A percentile compares a stretch with the other conserved stretches of the same genome.
Conservation (phyloP, 768 basidiomycete species). For the Mycena amicta region DNA sequence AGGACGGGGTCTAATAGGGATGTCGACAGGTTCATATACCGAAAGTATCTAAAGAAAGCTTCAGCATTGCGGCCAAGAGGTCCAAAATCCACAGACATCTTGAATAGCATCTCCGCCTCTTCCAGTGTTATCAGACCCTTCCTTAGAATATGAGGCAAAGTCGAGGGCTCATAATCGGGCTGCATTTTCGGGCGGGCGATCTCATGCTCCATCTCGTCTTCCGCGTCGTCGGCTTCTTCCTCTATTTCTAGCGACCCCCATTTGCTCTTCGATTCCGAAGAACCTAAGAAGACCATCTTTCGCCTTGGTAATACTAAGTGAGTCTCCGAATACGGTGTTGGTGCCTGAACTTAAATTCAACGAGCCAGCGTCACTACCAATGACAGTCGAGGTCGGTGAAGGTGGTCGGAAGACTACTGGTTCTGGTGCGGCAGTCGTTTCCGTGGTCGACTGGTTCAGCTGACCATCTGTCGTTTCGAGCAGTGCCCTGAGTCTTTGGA, state of each 20-base stretch:
- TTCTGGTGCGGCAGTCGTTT: conserved; percentile 20
- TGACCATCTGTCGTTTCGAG: conserved; percentile 51
- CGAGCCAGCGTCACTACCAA: conserved; percentile 4
- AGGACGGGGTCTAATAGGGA: conserved; percentile 80
- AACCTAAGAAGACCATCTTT: conserved; percentile 69
- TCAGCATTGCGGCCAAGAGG: conserved; percentile 9
- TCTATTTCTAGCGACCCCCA: conserved; percentile 46
- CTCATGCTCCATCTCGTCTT: conserved; percentile 42
- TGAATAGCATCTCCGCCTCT: conserved; percentile 74
- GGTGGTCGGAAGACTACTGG: conserved; percentile 24
- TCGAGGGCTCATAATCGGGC: too few species aligned
- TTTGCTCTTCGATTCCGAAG: conserved; percentile 64
- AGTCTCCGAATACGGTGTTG: conserved; percentile 67
- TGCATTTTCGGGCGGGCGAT: conserved; percentile 45
- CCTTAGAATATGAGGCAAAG: conserved; percentile 64
- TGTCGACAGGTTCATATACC: conserved; percentile 76
- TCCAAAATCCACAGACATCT: conserved; percentile 50
- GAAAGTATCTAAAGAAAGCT: conserved; percentile 63
- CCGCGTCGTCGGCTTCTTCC: conserved; percentile 44
- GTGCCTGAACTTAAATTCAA: conserved; percentile 39
- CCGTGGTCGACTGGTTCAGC: conserved; percentile 18
- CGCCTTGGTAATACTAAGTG: conserved; percentile 80
- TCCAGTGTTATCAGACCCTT: conserved; percentile 61
- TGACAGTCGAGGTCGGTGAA: conserved; percentile 35
- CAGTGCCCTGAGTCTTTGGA: conserved; percentile 69